Base-by-base conservation (phyloP, 352 stramenopile genomes). In the Phytophthora quininea region DNA sequence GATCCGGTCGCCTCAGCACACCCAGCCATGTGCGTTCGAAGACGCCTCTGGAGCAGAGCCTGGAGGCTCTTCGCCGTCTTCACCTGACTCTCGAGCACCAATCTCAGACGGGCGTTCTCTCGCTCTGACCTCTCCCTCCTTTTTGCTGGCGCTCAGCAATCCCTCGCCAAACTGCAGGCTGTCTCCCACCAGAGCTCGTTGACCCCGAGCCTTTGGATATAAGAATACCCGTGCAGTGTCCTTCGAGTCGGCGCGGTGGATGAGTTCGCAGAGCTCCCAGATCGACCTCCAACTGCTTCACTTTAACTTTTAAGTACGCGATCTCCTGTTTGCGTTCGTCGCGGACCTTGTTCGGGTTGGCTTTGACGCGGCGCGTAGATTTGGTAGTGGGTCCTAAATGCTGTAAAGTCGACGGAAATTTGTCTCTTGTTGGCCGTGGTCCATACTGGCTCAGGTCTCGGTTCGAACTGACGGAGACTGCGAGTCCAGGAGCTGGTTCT, bases 91-190 rank as follows among this genome's bases (percentile, higher is more conserved):
- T 84, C 72, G 14, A 88, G 57, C 29, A 79, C 58, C 15, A 80
- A 43, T 8, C 79, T 82, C 8, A 88, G 66, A 10, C 68, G 76
- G 12, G 75, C 74, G 60, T 87, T 87, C 61, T 88, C 79, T 6
- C 73, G 72, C 58, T 86, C 74, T 10, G 74, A 69, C 11, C 73
- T 72, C 12, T 74, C 69, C 38, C 71, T 68, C 49, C 76, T 71
- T 19, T 69, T 19, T 74, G 71, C 60, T 88, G 79, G 8, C 71
- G 63, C 45, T 62, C 74, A 8, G 75, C 77, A 37, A 89, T 80
- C 30, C 73, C 69, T 27, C 77, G 62, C 80, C 78, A 86, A 8
- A 84, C 67, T 24, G 19, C 19, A 24, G 19, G 19, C 19, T 24
- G 19, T 24, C 19, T 24, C 19, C 19, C 19, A 24, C 19, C 19